Evolutionary conservation across 352 stramenopile species (phyloP).

Genomic region (Pythium diclinum): DNA sequence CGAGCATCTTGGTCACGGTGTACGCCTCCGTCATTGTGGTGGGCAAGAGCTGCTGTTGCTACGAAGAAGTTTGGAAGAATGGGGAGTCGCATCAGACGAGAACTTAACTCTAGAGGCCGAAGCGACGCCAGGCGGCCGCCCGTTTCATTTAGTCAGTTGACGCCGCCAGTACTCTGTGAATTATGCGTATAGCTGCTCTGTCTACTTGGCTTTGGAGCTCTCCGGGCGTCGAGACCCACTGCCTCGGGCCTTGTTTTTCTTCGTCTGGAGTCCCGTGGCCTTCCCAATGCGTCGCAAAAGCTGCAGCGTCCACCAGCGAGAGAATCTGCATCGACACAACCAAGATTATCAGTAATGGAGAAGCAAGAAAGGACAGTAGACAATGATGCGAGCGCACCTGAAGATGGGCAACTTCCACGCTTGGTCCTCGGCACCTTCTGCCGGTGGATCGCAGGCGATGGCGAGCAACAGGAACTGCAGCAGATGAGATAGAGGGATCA

Average conservation of each 20-base stretch:
- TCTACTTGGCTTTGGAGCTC: conserved; percentile 6
- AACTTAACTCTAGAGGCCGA: not conserved
- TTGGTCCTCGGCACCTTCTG: conserved; percentile 37
- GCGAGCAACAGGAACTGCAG: conserved; percentile 77
- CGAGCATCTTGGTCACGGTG: conserved; percentile 84
- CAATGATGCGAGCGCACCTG: conserved; percentile 30
- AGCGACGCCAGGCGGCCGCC: not conserved
- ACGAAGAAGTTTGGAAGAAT: not conserved
- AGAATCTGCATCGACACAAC: conserved; percentile 43
- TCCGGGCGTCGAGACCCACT: not conserved
- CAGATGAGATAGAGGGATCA: not conserved
- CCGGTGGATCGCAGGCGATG: conserved; percentile 73
- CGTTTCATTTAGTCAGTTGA: not conserved
- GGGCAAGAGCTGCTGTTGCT: not conserved
- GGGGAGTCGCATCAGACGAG: not conserved
- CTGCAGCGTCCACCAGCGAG: conserved; percentile 79
- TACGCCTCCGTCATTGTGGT: conserved; percentile 49
- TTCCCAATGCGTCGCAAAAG: conserved; percentile 78
- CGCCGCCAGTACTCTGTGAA: not conserved
- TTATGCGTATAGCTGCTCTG: not conserved
- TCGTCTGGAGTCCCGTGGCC: conserved; percentile 68
- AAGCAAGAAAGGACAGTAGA: not conserved
- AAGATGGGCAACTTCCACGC: conserved; percentile 72
- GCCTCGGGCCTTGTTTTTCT: conserved; percentile 40
- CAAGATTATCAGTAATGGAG: not conserved